Conservation (phyloP, 2,329 filamentous ascomycete species). For the Cryphonectria naterciae region DNA sequence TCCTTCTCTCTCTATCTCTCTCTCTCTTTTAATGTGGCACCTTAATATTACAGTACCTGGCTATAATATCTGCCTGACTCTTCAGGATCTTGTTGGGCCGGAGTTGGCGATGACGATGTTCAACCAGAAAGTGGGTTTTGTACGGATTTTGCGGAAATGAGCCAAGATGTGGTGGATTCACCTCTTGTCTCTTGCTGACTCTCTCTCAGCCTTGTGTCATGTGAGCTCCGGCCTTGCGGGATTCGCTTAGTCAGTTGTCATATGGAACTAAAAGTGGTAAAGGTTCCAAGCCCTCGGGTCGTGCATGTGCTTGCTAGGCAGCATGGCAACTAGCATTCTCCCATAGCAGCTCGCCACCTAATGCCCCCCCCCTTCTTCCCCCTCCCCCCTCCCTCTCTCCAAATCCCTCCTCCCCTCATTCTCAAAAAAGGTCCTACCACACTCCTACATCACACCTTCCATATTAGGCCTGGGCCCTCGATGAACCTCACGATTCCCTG, state of each 20-base stretch:
- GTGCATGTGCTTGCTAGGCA: conserved; percentile 1
- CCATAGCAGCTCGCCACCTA: neutral
- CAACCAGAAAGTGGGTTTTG: conserved; percentile 5
- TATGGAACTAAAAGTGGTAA: neutral
- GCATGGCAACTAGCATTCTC: neutral
- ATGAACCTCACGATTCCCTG: neutral
- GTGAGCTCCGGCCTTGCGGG: neutral
- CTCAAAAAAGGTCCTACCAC: neutral
- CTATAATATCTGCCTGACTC: neutral
- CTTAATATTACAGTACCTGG: too few species aligned
- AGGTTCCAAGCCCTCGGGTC: conserved; percentile 15
- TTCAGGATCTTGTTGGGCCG: neutral
- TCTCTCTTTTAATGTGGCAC: neutral
- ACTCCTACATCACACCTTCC: conserved; percentile 7
- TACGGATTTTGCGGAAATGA: conserved; percentile 11
- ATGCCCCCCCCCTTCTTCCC: too few species aligned
- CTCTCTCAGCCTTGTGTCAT: conserved; percentile 14
- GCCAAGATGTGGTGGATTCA: neutral
- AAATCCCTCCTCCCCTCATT: neutral
- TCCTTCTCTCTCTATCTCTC: neutral
- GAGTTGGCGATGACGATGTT: conserved; percentile 4
- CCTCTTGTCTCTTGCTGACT: neutral
- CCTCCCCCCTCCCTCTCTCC: neutral
- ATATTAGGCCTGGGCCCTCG: conserved; percentile 3
- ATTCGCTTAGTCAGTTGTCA: neutral